phyloP scores from a whole-genome alignment of 306 rosid genomes.

The Acacia melanoxylon region DNA sequence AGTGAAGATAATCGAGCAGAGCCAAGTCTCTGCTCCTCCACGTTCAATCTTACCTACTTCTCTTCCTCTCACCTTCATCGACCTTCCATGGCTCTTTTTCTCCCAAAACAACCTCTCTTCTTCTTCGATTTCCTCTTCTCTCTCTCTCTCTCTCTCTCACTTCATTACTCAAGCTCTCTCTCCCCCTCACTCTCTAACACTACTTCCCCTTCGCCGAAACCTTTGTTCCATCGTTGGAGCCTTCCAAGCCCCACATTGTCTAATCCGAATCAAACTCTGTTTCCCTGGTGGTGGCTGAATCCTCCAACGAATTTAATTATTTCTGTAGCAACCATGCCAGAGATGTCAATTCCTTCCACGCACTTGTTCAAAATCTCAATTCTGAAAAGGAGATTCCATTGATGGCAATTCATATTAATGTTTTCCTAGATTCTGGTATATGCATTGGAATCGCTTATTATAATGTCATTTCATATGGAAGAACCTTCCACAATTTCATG shows the following conservation, averaged over 20 bases:
- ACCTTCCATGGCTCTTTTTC: slow-evolving; percentile 69
- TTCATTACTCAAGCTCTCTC: slow-evolving; percentile 51
- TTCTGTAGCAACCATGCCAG: slow-evolving; percentile 29
- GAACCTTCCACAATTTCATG: slow-evolving; percentile 57
- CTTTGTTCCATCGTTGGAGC: slow-evolving; percentile 12
- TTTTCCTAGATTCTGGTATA: slow-evolving; percentile 48
- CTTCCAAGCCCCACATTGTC: slow-evolving; percentile 39
- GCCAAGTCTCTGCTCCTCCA: slow-evolving; percentile 31
- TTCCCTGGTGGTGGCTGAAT: slow-evolving; percentile 28
- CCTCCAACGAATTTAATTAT: slow-evolving; percentile 32
- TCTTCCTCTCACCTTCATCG: slow-evolving; percentile 54
- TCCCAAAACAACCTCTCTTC: slow-evolving; percentile 50
- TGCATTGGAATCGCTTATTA: slow-evolving; percentile 47
- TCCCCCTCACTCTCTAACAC: too few relatives aligned
- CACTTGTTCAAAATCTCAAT: slow-evolving; percentile 38
- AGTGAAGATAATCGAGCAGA: slow-evolving; percentile 37
- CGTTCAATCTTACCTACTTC: slow-evolving; percentile 12
- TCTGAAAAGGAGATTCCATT: slow-evolving; percentile 30
- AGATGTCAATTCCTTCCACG: slow-evolving; percentile 27
- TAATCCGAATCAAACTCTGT: slow-evolving; percentile 26
- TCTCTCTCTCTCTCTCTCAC: slow-evolving; percentile 28
- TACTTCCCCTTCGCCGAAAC: too few relatives aligned
- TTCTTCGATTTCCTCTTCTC: slow-evolving; percentile 44
- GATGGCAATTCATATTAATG: slow-evolving; percentile 43
- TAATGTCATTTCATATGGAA: slow-evolving; percentile 39